A percentile compares a stretch with the other conserved stretches of the same genome.
Conservation (phyloP, 345 rosid species). For the Heritiera fomes region DNA sequence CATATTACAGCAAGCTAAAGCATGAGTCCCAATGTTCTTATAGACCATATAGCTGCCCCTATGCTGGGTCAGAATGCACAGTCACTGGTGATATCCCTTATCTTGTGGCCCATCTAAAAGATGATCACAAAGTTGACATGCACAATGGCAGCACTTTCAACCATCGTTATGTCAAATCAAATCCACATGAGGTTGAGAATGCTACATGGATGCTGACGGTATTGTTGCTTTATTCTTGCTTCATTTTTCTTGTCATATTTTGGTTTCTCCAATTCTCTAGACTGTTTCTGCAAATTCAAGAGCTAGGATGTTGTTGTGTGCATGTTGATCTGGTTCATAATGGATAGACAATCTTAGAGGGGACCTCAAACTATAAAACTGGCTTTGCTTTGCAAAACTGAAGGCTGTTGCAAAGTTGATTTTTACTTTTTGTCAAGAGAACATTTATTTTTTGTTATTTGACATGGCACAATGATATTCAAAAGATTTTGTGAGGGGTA, state of each 20-base stretch:
- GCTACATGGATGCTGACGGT: constrained; percentile 89
- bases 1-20: constrained; percentile 77
- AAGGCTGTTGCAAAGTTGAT: neutral
- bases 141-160: constrained; percentile 77
- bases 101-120: constrained; percentile 69
- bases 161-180: constrained; percentile 76
- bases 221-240: constrained; percentile 17
- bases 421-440: neutral
- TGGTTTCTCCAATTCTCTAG: neutral
- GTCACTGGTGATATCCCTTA: constrained; percentile 69
- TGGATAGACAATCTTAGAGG: neutral
- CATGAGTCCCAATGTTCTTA: constrained; percentile 65
- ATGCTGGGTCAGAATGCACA: constrained; percentile 77
- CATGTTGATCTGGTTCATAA: neutral
- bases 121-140: constrained; percentile 85
- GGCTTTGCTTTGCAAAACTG: neutral
- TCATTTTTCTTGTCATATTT: neutral
- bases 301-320: neutral
- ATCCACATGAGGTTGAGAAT: constrained; percentile 79
- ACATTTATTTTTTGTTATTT: neutral
- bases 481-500: no score
- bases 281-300: neutral
- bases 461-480: neutral
- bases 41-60: constrained; percentile 78
- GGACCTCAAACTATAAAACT: neutral